A percentile compares a stretch with the other conserved stretches of the same genome.
Conservation (phyloP, 2,329 filamentous ascomycete species). For the Colletotrichum simmondsii region DNA sequence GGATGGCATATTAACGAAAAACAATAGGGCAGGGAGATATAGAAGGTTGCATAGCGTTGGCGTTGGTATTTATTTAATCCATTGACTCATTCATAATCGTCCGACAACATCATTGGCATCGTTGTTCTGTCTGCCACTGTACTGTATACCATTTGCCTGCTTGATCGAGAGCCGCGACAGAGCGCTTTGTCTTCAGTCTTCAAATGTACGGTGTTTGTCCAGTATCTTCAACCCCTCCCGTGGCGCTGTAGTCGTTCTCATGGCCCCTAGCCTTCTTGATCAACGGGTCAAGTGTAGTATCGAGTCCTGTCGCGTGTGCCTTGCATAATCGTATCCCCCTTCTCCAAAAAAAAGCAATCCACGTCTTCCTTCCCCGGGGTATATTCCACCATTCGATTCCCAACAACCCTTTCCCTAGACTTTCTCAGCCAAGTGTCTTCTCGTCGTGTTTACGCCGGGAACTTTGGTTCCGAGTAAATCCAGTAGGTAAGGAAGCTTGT, state of each 20-base stretch:
- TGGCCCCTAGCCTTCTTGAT: neutral
- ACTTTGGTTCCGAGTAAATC: too few species aligned
- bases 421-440: neutral
- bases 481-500: too few species aligned
- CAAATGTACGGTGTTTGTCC: neutral
- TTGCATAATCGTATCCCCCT: neutral
- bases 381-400: slow-evolving; percentile 10
- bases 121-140: neutral
- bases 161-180: neutral
- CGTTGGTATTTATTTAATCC: slow-evolving; percentile 43
- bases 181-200: too few species aligned
- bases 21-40: neutral
- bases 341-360: neutral
- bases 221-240: neutral
- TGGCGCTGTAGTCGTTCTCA: neutral
- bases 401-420: too few species aligned
- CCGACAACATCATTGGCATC: neutral
- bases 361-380: neutral
- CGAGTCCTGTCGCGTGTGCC: neutral
- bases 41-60: slow-evolving; percentile 54
- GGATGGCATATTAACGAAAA: neutral
- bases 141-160: neutral
- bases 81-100: slow-evolving; percentile 25
- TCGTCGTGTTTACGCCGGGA: neutral
- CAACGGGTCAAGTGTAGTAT: neutral